Base-by-base conservation (phyloP, 768 basidiomycete genomes). In the Mycena leptocephala region DNA sequence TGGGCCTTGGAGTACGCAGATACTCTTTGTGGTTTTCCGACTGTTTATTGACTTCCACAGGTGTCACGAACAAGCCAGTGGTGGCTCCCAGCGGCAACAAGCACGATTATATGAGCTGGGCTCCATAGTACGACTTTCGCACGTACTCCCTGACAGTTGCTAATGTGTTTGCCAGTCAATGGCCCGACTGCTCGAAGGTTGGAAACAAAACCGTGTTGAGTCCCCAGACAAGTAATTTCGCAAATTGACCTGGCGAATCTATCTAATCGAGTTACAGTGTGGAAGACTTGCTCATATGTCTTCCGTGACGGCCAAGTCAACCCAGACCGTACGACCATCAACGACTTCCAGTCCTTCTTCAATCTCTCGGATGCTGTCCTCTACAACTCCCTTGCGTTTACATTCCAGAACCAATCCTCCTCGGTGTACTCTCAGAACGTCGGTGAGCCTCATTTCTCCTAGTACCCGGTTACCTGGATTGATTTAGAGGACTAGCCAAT, bases 71-170 rank as follows among this genome's bases (percentile, higher is more conserved):
- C 79, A 92, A 92, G 79, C 80, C 86, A 13, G 85, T 89, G 35
- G 80, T 84, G 5, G 86, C 92, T 2, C 91, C 91, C 7, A 88
- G 89, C 22, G 90, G 90, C 1, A 85, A 92, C 79, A 86, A 86
- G 39, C 91, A 92, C 75, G 93, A 93, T 79, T 94, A 92, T 79
- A 87, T 93, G 89, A 93, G 92, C 80, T 93, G 91, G 91, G 91
- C 92, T 16, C 93, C 93, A 53, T 94, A 94, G 93, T 93, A 81
- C 69, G 92, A 5, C 37, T 51, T 63, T 32, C 13, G 3, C 37
- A 55, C 24, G 5, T 28, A 2, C 28, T 48, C 22, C 35, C 22
- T 22, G 39, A 51, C n/a, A 16, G 33, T 62, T 8, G 30, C 30
- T 59, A 16, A 69, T 11, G 24, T 26, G 28, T 35, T 46, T 30